Evolutionary conservation across 805 yeast genomes (phyloP), one percentile per base, ranked within the genome.

Genomic region (Nakazawaea peltata): DNA sequence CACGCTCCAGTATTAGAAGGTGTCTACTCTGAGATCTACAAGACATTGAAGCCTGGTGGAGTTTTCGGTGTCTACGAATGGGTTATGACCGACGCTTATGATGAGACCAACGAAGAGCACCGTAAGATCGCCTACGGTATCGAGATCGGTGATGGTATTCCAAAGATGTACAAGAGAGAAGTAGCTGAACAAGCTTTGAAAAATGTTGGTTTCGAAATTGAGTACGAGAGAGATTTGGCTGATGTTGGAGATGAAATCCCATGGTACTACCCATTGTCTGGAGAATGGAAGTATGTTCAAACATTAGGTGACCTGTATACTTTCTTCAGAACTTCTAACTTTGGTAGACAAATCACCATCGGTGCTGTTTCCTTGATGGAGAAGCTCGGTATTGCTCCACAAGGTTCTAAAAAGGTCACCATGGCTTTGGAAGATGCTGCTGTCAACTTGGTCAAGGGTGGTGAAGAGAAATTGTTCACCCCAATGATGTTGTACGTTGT

Each of bases 71-170:
- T 92, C 35, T 92, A 92, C 67, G 98, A 92, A 65, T 92, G 98
- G 98, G 97, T 92, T 45, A 83, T 92, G 95, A 92, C 97, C 43
- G 95, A 87, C 51, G 70, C 65, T 33, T 92, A 86, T 58, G 97
- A 92, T 57, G 94, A 83, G 63, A 62, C 61, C 40, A 86, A 85
- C 61, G 74, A 77, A 49, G 88, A 77, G 60, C 98, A 92, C 66
- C 83, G 96, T 63, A 81, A 81, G 56, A 84, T 92, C 45, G 92
- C 95, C 22, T 90, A 90, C 62, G 97, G 96, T 58, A 92, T 92
- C 48, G 98, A 92, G 68, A 74, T 90, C 44, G 98, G 98, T 56
- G 97, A 92, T 58, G 98, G 98, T 65, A 92, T 92, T 50, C 97
- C 98, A 56, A 87, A 90, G 67, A 92, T 92, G 98, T 86, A 73